Evolutionary conservation across 805 yeast genomes (phyloP).

Genomic region (Hanseniaspora osmophila): DNA sequence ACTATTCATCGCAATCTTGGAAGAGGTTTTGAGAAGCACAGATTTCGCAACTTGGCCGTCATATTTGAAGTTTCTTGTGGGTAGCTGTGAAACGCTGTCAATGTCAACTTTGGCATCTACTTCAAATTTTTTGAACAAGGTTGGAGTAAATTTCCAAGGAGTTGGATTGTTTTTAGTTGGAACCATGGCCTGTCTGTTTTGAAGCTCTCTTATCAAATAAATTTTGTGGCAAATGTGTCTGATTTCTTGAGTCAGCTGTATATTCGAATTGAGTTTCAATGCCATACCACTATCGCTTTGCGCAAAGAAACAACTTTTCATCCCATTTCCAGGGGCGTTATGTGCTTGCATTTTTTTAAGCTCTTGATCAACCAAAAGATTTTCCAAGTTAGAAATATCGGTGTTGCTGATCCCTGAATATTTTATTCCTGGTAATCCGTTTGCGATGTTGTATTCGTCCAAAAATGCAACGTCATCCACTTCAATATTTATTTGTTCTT

Average conservation of each 20-base stretch:
- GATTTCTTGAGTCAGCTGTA: slow-evolving; percentile 72
- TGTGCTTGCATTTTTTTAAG: slow-evolving; percentile 14
- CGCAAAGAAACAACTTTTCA: slow-evolving; percentile 21
- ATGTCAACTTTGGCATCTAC: slow-evolving; percentile 52
- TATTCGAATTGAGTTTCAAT: slow-evolving; percentile 46
- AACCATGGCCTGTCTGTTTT: slow-evolving; percentile 27
- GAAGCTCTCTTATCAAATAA: slow-evolving; percentile 78
- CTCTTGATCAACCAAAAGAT: slow-evolving; percentile 20
- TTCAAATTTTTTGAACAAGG: slow-evolving; percentile 22
- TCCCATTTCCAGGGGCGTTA: slow-evolving; percentile 22
- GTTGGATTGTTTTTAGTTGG: slow-evolving; percentile 5
- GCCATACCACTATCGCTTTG: slow-evolving; percentile 43
- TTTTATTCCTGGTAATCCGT: slow-evolving; percentile 58
- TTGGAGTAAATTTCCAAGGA: slow-evolving; percentile 4
- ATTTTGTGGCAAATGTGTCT: slow-evolving; percentile 81
- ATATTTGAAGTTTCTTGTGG: slow-evolving; percentile 45
- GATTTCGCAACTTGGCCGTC: slow-evolving; percentile 48
- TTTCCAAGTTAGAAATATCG: slow-evolving; percentile 31
- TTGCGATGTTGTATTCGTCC: slow-evolving; percentile 72
- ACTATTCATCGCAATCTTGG: slow-evolving; percentile 75
- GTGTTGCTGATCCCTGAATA: slow-evolving; percentile 41
- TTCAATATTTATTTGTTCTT: slow-evolving; percentile 31
- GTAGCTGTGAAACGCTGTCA: slow-evolving; percentile 68
- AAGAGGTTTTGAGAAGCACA: slow-evolving; percentile 52
- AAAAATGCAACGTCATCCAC: slow-evolving; percentile 46